Evolutionary conservation across 441 rosid species (phyloP).

Genomic region (Jatropha podagrica): DNA sequence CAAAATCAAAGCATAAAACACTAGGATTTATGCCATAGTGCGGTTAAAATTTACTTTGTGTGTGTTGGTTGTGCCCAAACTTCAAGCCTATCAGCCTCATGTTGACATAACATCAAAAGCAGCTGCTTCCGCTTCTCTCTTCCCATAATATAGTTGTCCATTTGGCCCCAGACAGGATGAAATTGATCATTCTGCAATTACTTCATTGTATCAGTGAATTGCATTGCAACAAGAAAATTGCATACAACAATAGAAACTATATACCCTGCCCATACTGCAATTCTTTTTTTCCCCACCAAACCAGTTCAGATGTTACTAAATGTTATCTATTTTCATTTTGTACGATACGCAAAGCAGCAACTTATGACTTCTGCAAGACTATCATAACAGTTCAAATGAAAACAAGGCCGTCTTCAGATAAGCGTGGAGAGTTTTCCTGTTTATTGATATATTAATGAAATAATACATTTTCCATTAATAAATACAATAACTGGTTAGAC

Average conservation of each 20-base stretch:
- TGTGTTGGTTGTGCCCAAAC: slow-evolving; percentile 97
- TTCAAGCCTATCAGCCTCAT: slow-evolving; percentile 98
- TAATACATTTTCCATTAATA: neutral
- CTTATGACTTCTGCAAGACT: neutral
- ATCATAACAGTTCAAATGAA: neutral
- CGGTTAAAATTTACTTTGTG: slow-evolving; percentile 54
- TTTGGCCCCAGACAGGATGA: slow-evolving; percentile 98
- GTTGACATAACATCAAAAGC: slow-evolving; percentile 92
- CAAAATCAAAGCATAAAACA: neutral
- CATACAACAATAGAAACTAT: slow-evolving; percentile 5
- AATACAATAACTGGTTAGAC: neutral
- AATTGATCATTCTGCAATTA: slow-evolving; percentile 60
- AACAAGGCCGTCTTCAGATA: neutral
- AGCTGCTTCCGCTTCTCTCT: slow-evolving; percentile 92
- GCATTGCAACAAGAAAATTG: slow-evolving; percentile 8
- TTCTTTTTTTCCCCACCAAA: slow-evolving; percentile 7
- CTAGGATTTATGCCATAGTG: neutral
- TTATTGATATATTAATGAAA: neutral
- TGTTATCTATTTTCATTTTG: neutral
- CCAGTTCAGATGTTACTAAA: neutral
- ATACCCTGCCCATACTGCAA: neutral
- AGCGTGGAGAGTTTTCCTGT: neutral
- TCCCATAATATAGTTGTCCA: slow-evolving; percentile 75
- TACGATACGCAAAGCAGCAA: neutral
- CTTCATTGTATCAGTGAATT: slow-evolving; percentile 22